Evolutionary conservation across 345 rosid genomes (phyloP).

Genomic region (Citrus unshiu): DNA sequence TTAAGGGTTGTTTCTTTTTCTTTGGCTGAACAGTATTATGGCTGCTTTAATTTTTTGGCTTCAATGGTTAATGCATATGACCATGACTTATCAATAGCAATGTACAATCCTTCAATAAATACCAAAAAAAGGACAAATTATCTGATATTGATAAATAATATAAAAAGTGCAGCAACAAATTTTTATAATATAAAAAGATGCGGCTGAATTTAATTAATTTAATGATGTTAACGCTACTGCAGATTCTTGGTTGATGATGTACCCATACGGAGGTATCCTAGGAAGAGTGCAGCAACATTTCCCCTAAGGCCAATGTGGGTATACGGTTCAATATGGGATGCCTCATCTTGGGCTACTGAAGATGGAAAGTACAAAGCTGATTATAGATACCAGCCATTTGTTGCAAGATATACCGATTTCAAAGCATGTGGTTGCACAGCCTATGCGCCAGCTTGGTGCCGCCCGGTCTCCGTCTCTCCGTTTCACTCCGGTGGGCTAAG

Average conservation of each 20-base stretch:
- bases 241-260: slow-evolving; percentile 96
- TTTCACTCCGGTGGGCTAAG: slow-evolving; percentile 68
- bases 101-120: neutral
- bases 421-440: slow-evolving; percentile 80
- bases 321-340: slow-evolving; percentile 98
- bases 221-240: neutral
- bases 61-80: neutral
- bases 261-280: slow-evolving; percentile 89
- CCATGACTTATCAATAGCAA: neutral
- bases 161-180: neutral
- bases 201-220: neutral
- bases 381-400: slow-evolving; percentile 82
- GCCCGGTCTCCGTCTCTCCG: slow-evolving; percentile 65
- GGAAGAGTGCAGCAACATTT: slow-evolving; percentile 68
- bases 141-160: neutral
- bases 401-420: slow-evolving; percentile 69
- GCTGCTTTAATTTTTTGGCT: neutral
- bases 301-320: slow-evolving; percentile 96
- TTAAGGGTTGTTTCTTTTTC: neutral
- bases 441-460: slow-evolving; percentile 55
- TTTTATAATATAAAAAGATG: neutral
- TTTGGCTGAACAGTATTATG: neutral
- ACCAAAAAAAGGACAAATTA: neutral
- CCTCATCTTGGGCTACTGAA: slow-evolving; percentile 97
- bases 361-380: slow-evolving; percentile 95